Evolutionary conservation across 306 rosid genomes (phyloP), one percentile per base, ranked within the genome.

Genomic region (Quercus cerris): DNA sequence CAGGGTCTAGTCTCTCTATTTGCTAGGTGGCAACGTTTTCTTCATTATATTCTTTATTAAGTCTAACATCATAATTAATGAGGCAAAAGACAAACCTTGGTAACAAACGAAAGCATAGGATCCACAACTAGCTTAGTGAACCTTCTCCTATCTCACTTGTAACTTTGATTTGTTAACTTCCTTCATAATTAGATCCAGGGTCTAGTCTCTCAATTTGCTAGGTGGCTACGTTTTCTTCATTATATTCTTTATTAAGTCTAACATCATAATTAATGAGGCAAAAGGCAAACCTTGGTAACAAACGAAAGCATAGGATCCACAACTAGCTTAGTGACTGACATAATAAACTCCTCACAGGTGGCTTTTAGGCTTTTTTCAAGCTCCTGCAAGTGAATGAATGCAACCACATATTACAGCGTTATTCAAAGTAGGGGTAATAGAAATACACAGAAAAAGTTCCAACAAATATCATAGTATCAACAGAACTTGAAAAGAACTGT

Each of bases 241-340:
- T 76, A 56, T 56, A 81, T 31, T n/a, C 31, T 44, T 11, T 23
- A 56, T 46, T 15, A 17, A 35, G 1, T 51, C 41, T 35, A 72
- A 75, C 71, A 78, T 74, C 75, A 23, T 66, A 70, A 28, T 49
- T 72, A 78, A 62, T 67, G 49, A 58, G 70, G 51, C 8, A 49
- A 80, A 23, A 25, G 55, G 84, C 85, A 85, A 81, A 93, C 99
- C 98, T 95, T 95, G 84, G 99, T 95, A 74, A 95, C 97, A 85
- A 95, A 95, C 59, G 98, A 95, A 80, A 95, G 99, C 88, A 95
- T 88, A 73, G 99, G 98, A 85, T 95, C 99, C 86, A 95, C 99
- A 80, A 95, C 97, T 56, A 88, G 89, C 93, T 95, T 95, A 57
- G 99, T 95, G 81, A 95, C 94, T 18, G 97, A 88, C 99, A 95